These are phyloP conservation scores for Neurospora sp. DNA, from an alignment of 495 filamentous ascomycete species.

Conservation along the genomic window DNA sequence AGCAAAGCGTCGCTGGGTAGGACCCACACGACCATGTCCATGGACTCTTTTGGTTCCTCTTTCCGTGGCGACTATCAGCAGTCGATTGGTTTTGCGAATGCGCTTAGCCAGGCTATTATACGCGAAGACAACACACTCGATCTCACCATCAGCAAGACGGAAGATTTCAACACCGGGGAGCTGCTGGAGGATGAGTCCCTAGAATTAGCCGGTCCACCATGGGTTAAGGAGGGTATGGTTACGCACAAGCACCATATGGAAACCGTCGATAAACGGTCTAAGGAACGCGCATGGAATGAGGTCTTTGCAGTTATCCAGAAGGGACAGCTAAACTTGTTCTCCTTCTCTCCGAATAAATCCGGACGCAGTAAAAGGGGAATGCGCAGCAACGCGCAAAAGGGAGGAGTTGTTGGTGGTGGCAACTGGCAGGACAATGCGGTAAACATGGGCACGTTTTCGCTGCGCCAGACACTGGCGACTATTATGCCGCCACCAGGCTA, in stretches of 20 bases:
- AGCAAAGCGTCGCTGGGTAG: conserved; percentile 88
- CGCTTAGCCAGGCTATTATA: conserved; percentile 91
- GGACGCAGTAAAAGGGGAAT: conserved; percentile 54
- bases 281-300: conserved; percentile 86
- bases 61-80: conserved; percentile 83
- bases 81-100: conserved; percentile 96
- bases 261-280: conserved; percentile 77
- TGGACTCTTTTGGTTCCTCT: conserved; percentile 75
- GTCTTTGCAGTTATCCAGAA: conserved; percentile 98
- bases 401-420: conserved; percentile 75
- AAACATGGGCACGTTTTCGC: conserved; percentile 71
- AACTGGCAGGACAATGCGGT: conserved; percentile 97
- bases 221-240: conserved; percentile 93
- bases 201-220: conserved; percentile 83
- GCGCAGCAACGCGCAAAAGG: conserved; percentile 28
- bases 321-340: conserved; percentile 91
- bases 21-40: conserved; percentile 80
- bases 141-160: conserved; percentile 41
- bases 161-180: conserved; percentile 47
- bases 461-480: conserved; percentile 88
- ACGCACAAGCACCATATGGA: conserved; percentile 97
- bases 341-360: conserved; percentile 70
- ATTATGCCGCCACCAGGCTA: conserved; percentile 85
- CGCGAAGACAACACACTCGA: conserved; percentile 65
- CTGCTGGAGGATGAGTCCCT: conserved; percentile 86